Percentiles rank a stretch among this genome's conserved stretches.
Evolutionary conservation across 495 filamentous ascomycete species (phyloP).

Genomic region (Penicillium desertorum): DNA sequence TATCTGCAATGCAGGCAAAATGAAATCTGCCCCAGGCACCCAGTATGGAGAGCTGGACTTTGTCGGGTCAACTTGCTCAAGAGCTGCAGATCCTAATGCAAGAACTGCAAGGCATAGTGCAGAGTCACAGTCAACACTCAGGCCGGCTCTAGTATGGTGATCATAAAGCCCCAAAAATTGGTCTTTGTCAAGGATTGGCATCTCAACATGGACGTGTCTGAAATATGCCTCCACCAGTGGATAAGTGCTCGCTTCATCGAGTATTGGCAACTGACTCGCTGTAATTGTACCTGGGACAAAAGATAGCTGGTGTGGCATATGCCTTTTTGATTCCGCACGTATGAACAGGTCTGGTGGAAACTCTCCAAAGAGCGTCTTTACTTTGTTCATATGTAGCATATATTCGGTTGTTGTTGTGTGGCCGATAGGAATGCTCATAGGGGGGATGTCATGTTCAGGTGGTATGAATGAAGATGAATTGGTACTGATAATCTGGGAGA

Average conservation of each 20-base stretch:
- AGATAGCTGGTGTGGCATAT: constrained; percentile 5
- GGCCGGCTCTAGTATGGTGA: constrained; percentile 1
- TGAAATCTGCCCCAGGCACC: constrained; percentile 2
- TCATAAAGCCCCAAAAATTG: constrained; percentile 1
- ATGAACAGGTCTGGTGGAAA: constrained; percentile 14
- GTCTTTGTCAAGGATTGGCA: constrained; percentile 5
- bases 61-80: constrained; percentile 4
- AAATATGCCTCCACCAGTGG: constrained; percentile 8
- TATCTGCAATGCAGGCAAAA: constrained; percentile 8
- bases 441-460: constrained; percentile 8
- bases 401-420: constrained; percentile 10
- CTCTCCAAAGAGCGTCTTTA: constrained; percentile 11
- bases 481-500: constrained; percentile 4
- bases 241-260: not conserved
- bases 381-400: constrained; percentile 7
- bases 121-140: constrained; percentile 7
- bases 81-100: constrained; percentile 6
- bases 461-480: constrained; percentile 6
- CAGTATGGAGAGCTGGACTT: constrained; percentile 7
- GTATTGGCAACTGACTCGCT: not conserved
- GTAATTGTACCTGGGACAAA: constrained; percentile 2
- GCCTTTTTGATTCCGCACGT: constrained; percentile 8
- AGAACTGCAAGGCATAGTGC: constrained; percentile 10
- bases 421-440: constrained; percentile 13
- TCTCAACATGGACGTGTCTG: constrained; percentile 5